Evolutionary conservation across 140 eudicot genomes (phyloP).

Genomic region (Bidens hawaiensis): DNA sequence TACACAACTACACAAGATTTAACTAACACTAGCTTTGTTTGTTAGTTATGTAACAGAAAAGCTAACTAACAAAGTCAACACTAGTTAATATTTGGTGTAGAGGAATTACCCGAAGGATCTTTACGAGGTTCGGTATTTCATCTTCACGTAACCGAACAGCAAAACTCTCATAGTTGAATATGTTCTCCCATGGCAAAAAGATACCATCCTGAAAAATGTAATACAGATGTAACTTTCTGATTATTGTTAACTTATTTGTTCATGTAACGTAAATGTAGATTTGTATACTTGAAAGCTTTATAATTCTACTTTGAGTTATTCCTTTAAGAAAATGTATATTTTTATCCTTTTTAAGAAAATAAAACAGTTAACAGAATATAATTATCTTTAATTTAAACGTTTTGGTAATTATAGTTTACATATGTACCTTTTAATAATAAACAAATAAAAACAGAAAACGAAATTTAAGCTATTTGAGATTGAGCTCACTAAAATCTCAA

Average conservation of each 20-base stretch:
- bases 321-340: neutral
- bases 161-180: conserved; percentile 88
- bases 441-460: too few species aligned
- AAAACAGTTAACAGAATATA: neutral
- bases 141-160: conserved; percentile 87
- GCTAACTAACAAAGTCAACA: too few species aligned
- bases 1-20: too few species aligned
- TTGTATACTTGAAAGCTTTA: neutral
- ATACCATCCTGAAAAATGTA: conserved; percentile 70
- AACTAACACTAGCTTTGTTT: too few species aligned
- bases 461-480: too few species aligned
- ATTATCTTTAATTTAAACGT: neutral
- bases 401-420: too few species aligned
- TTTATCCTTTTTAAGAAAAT: neutral
- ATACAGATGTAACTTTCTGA: neutral
- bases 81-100: too few species aligned
- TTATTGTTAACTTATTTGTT: too few species aligned
- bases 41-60: too few species aligned
- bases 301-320: neutral
- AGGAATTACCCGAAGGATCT: conserved; percentile 72
- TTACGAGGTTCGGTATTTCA: conserved; percentile 78
- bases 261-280: neutral
- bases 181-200: conserved; percentile 87
- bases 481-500: too few species aligned
- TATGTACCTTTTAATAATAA: too few species aligned